Conservation (phyloP, 805 yeast species). For the Nakazawaea wickerhamii region DNA sequence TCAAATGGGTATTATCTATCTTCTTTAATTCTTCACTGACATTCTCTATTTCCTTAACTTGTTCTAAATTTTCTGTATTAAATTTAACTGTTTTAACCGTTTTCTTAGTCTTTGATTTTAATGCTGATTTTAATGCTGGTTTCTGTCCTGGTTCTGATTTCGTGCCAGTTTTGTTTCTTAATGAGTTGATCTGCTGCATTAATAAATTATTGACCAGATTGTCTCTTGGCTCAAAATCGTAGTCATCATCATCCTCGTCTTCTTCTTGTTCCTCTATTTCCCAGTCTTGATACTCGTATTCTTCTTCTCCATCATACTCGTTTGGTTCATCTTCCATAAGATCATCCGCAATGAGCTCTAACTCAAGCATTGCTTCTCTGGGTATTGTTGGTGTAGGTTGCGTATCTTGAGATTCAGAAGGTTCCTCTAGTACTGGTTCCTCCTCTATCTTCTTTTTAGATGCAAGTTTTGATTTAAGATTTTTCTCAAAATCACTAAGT, state of each 20-base stretch:
- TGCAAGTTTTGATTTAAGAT: conserved; percentile 8
- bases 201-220: conserved; percentile 31
- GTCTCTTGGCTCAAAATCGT: conserved; percentile 16
- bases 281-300: conserved; percentile 21
- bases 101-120: conserved; percentile 27
- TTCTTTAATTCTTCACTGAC: conserved; percentile 42
- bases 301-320: conserved; percentile 34
- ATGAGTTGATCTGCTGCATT: conserved; percentile 34
- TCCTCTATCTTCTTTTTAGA: conserved; percentile 1
- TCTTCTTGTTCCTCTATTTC: conserved; percentile 21
- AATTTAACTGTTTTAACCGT: conserved; percentile 30
- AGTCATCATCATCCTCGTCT: conserved; percentile 15
- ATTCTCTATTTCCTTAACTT: conserved; percentile 54
- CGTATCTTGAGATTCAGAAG: not conserved
- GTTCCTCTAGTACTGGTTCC: not conserved
- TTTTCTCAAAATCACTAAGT: conserved; percentile 7
- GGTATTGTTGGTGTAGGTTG: conserved; percentile 32
- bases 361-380: conserved; percentile 40
- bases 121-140: conserved; percentile 21
- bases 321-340: conserved; percentile 27
- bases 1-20: conserved; percentile 17
- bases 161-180: conserved; percentile 18
- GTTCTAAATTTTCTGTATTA: conserved; percentile 47
- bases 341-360: conserved; percentile 51
- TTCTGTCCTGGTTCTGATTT: not conserved